Evolutionary conservation across 2,329 filamentous ascomycete species (phyloP).

Genomic region (Xylaria sp.): DNA sequence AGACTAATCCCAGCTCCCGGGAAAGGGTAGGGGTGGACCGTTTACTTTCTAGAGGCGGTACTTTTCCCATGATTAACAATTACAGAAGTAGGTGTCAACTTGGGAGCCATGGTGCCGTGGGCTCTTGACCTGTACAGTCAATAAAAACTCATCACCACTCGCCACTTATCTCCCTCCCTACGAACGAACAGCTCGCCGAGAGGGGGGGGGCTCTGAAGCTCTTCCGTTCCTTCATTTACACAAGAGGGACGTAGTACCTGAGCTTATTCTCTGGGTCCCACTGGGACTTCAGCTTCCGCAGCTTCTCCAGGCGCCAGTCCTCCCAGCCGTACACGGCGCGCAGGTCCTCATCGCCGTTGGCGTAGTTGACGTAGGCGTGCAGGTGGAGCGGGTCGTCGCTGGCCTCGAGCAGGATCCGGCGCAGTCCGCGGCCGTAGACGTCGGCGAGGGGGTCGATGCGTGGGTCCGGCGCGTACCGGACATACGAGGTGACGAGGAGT

Average conservation of each 20-base stretch:
- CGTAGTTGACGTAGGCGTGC: conserved; percentile 32
- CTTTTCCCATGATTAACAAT: too few species aligned
- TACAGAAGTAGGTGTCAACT: too few species aligned
- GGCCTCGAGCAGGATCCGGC: conserved; percentile 19
- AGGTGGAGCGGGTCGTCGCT: conserved; percentile 30
- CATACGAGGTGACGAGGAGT: conserved; percentile 30
- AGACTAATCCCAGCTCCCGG: too few species aligned
- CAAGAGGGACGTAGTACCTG: conserved; percentile 25
- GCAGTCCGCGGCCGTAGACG: conserved; percentile 26
- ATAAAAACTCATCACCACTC: too few species aligned
- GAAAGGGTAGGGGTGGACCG: too few species aligned
- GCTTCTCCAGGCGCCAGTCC: conserved; percentile 27
- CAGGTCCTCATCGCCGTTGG: conserved; percentile 27
- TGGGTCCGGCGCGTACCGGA: conserved; percentile 27
- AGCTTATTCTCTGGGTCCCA: conserved; percentile 31
- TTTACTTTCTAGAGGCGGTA: too few species aligned
- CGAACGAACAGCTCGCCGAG: too few species aligned
- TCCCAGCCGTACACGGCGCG: conserved; percentile 32
- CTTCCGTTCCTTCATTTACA: background rate
- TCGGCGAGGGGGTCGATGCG: conserved; percentile 23
- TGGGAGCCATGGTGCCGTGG: too few species aligned
- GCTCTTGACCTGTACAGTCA: too few species aligned
- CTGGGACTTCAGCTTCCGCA: conserved; percentile 22
- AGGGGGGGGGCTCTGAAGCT: too few species aligned
- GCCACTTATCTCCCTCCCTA: too few species aligned